phyloP scores from a whole-genome alignment of 495 filamentous ascomycete genomes.

The Aspergillus ostianus region DNA sequence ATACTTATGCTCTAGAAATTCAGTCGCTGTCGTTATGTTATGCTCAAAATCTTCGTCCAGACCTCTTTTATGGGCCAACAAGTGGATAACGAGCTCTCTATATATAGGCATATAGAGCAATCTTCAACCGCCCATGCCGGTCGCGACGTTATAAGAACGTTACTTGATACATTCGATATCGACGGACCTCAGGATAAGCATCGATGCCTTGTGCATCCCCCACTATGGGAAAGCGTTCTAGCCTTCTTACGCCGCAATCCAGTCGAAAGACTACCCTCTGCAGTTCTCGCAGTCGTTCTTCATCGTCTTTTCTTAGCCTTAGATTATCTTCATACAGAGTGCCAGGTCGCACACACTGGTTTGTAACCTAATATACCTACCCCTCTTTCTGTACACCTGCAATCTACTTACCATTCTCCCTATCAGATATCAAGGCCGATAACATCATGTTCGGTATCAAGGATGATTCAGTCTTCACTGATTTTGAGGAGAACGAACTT shows the following conservation, averaged over 20 bases:
- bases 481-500: conserved; percentile 28
- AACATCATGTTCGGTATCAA: conserved; percentile 38
- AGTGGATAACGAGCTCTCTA: conserved; percentile 35
- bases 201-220: conserved; percentile 40
- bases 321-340: conserved; percentile 46
- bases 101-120: conserved; percentile 24
- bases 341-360: conserved; percentile 46
- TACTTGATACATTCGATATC: conserved; percentile 36
- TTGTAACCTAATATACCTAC: too few relatives aligned
- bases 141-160: conserved; percentile 19
- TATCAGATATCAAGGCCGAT: conserved; percentile 37
- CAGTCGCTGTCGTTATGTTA: conserved; percentile 28
- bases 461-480: conserved; percentile 33
- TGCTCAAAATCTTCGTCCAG: conserved; percentile 35
- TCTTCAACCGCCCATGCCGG: conserved; percentile 26
- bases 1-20: too few relatives aligned
- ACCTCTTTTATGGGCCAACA: conserved; percentile 26
- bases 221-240: conserved; percentile 41
- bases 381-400: too few relatives aligned
- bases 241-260: conserved; percentile 34
- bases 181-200: conserved; percentile 37
- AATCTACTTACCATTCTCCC: not conserved
- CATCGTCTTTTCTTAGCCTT: conserved; percentile 38
- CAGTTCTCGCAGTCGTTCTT: conserved; percentile 24
- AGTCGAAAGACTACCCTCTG: conserved; percentile 20